phyloP scores from a whole-genome alignment of 23 red algal species.

The Gracilaria domingensis region DNA sequence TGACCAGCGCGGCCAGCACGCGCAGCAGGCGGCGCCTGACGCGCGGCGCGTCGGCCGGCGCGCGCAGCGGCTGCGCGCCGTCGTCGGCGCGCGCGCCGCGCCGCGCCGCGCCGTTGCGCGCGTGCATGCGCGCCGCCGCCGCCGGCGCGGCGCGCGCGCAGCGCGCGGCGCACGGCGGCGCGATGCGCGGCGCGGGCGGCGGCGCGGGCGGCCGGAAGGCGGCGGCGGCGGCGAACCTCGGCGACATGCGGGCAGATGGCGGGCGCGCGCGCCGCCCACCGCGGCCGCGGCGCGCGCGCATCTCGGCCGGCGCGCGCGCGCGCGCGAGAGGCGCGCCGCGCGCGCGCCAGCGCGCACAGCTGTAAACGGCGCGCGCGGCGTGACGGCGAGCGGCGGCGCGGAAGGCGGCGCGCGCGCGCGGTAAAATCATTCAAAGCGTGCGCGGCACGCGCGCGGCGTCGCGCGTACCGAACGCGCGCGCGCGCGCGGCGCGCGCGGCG shows the following conservation, averaged over 20 bases:
- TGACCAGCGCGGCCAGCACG: not conserved
- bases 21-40: constrained; percentile 3
- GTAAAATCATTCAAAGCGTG: too few species aligned
- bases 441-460: not conserved
- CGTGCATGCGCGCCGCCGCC: not conserved
- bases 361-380: not conserved
- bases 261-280: not conserved
- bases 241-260: too few species aligned
- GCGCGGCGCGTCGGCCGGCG: not conserved
- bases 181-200: not conserved
- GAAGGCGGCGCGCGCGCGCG: not conserved
- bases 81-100: not conserved
- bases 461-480: too few species aligned
- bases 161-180: not conserved
- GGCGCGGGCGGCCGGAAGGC: too few species aligned
- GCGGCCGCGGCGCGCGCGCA: not conserved
- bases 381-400: not conserved
- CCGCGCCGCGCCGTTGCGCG: not conserved
- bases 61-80: not conserved
- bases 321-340: not conserved
- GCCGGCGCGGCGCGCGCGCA: not conserved
- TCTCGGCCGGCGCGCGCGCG: not conserved
- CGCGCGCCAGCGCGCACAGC: not conserved
- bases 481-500: too few species aligned
- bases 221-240: too few species aligned